Evolutionary conservation across 441 rosid genomes (phyloP).

Genomic region (Mallotus repandus): DNA sequence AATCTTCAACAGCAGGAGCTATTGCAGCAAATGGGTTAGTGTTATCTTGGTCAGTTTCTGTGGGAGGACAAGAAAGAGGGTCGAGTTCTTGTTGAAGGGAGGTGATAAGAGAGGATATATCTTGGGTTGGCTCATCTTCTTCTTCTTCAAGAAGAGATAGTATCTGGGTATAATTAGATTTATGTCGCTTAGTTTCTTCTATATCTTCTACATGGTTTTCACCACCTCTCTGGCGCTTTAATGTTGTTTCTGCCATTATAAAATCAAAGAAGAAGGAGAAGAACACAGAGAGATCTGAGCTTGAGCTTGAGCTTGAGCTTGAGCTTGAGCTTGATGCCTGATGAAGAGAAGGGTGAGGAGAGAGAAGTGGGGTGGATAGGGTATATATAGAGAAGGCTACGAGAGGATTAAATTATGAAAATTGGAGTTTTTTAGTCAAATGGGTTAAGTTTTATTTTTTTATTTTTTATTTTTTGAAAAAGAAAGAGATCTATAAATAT

Average conservation of each 20-base stretch:
- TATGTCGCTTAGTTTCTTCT: conserved; percentile 51
- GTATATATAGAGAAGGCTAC: conserved; percentile 45
- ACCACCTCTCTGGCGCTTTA: conserved; percentile 60
- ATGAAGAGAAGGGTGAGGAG: conserved; percentile 24
- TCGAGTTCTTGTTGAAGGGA: conserved; percentile 56
- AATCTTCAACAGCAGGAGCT: conserved; percentile 12
- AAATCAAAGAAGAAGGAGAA: neutral
- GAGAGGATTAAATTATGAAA: neutral
- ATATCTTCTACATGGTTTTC: conserved; percentile 34
- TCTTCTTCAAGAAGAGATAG: conserved; percentile 52
- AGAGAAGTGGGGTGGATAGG: conserved; percentile 37
- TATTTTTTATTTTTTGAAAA: too few species aligned
- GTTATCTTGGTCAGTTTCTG: conserved; percentile 10
- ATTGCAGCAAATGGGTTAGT: neutral
- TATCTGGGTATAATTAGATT: conserved; percentile 35
- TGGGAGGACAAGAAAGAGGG: neutral
- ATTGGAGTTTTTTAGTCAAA: conserved; percentile 43
- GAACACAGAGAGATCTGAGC: neutral
- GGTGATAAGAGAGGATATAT: conserved; percentile 46
- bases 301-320: too few species aligned
- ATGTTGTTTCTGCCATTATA: conserved; percentile 49
- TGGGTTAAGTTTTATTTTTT: neutral
- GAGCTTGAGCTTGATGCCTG: too few species aligned
- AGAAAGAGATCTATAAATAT: neutral
- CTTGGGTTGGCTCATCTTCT: conserved; percentile 52